phyloP scores from a whole-genome alignment of 2,329 filamentous ascomycete species.

The Xylariales sp. region DNA sequence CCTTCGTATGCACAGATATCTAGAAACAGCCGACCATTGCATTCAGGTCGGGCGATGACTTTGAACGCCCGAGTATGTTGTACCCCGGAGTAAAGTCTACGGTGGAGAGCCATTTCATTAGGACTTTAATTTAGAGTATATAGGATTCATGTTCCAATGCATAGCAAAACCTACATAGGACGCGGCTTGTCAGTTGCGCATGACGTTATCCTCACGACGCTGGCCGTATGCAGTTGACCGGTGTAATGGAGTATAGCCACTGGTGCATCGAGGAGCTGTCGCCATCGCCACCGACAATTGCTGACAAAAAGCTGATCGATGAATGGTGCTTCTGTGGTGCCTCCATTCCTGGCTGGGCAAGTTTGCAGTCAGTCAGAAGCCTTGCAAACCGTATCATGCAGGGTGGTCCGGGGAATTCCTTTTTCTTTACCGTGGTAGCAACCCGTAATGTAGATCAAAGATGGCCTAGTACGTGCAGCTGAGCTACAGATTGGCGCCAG shows the following conservation, averaged over 20 bases:
- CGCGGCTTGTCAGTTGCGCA: not conserved
- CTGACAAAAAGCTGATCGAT: slow-evolving; percentile 7
- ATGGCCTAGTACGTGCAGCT: slow-evolving; percentile 26
- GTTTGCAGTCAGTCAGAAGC: not conserved
- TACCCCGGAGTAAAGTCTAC: no score
- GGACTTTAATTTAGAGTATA: not conserved
- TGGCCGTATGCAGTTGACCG: not conserved
- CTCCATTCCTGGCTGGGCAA: not conserved
- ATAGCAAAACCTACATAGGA: not conserved
- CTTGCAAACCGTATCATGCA: slow-evolving; percentile 20
- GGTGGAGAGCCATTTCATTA: not conserved
- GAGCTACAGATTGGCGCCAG: slow-evolving; percentile 25
- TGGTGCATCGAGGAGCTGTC: not conserved
- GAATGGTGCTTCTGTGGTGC: not conserved
- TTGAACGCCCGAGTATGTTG: not conserved
- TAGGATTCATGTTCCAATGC: not conserved
- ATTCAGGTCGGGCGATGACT: not conserved
- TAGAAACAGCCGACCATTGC: not conserved
- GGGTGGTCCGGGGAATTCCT: slow-evolving; percentile 28
- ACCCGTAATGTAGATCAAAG: slow-evolving; percentile 19
- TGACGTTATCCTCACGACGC: not conserved
- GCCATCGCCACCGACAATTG: slow-evolving; percentile 4
- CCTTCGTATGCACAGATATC: not conserved
- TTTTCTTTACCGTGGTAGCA: slow-evolving; percentile 24
- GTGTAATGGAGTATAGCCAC: no score